Evolutionary conservation across 2,329 filamentous ascomycete genomes (phyloP), one percentile per base, ranked within the genome.

Genomic region (Colletotrichum sp.): DNA sequence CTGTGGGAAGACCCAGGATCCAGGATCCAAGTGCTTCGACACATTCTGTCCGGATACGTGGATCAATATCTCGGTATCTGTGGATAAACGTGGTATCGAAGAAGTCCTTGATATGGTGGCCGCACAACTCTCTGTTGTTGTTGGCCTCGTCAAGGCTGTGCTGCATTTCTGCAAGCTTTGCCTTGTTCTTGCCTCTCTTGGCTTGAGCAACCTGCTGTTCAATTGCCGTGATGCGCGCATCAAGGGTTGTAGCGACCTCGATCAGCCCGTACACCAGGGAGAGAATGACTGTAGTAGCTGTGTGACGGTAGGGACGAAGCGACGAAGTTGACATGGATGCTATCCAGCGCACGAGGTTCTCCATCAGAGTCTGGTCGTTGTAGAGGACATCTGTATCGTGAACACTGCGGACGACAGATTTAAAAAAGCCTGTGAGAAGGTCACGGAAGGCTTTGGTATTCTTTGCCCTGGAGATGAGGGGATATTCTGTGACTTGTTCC

Each of bases 71-170:
- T 77, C 97, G 95, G 84, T 99, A 99, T 64, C 97, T 93, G 84
- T 99, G 96, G 34, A 98, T 94, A 82, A 98, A 99, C 63, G 99
- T 93, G 3, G 95, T 95, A 79, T 98, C 95, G 82, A 99, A 98
- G 80, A 96, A 95, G 79, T 98, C 95, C 79, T 93, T 93, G 74
- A 99, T 92, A 75, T 93, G 89, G 34, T 91, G 90, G 78, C 95
- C 93, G 69, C 95, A 91, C 14, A 90, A 87, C 75, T 95, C 93
- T 39, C 95, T 90, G 81, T 93, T 93, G 77, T 92, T 87, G 78
- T 93, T 93, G 43, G 93, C 92, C 78, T 96, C 92, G 59, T 93
- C 90, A 52, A 96, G 89, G 71, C 92, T 94, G 57, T 91, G 89
- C 81, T 98, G 92, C 28, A 97, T 92, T 14, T 94, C 93, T 66